These are phyloP conservation scores for Tuber umbilicatum DNA, from an alignment of 495 filamentous ascomycete genomes.

Conservation along the genomic window DNA sequence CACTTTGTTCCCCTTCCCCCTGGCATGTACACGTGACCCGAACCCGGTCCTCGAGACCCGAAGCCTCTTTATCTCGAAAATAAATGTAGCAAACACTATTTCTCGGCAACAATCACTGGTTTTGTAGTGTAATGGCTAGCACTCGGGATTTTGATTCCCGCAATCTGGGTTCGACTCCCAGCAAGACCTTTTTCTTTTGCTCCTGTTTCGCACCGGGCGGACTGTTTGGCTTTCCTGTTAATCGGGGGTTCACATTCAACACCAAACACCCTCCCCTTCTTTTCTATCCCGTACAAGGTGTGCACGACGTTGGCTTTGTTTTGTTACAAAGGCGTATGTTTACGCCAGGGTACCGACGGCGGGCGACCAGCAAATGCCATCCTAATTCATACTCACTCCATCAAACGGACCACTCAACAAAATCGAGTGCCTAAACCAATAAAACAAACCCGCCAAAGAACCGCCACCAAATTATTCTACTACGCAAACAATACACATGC, in stretches of 20 bases:
- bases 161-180: conserved; percentile 33
- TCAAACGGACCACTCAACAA: background rate
- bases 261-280: background rate
- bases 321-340: background rate
- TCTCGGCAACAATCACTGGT: background rate
- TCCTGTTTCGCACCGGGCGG: background rate
- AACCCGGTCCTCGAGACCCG: too few species aligned
- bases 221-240: background rate
- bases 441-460: background rate
- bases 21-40: too few species aligned
- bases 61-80: background rate
- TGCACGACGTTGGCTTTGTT: background rate
- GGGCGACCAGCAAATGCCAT: background rate
- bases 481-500: background rate
- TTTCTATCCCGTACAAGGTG: background rate
- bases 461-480: too few species aligned
- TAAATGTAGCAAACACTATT: background rate
- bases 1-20: too few species aligned
- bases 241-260: too few species aligned
- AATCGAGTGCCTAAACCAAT: background rate
- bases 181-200: conserved; percentile 16
- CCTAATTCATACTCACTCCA: background rate
- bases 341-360: background rate
- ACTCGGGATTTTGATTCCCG: conserved; percentile 34
- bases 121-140: conserved; percentile 36